These are phyloP conservation scores for Xylariaceae sp. DNA, from an alignment of 2,329 filamentous ascomycete genomes.

Conservation along the genomic window DNA sequence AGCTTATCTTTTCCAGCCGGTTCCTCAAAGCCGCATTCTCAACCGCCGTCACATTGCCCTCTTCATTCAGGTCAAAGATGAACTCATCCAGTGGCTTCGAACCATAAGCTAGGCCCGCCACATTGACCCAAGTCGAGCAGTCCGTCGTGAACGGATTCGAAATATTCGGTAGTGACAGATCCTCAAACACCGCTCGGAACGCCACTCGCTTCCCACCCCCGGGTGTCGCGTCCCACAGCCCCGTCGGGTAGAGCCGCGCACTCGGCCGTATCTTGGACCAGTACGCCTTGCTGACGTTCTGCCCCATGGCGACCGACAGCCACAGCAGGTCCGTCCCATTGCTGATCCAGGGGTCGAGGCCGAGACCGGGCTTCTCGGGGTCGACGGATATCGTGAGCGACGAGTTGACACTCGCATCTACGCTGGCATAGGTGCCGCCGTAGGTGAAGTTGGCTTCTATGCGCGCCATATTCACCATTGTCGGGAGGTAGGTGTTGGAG, in stretches of 20 bases:
- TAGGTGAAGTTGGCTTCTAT: conserved; percentile 24
- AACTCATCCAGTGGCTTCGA: conserved; percentile 24
- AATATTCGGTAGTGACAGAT: conserved; percentile 15
- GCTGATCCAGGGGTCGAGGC: conserved; percentile 27
- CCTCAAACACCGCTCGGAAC: conserved; percentile 32
- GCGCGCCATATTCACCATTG: conserved; percentile 22
- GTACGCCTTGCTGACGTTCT: conserved; percentile 14
- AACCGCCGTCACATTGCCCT: conserved; percentile 19
- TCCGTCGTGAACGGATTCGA: conserved; percentile 20
- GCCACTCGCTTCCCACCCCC: conserved; percentile 23
- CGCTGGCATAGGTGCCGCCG: conserved; percentile 20
- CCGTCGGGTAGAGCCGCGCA: conserved; percentile 29
- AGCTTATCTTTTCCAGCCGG: conserved; percentile 18
- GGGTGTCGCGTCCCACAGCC: conserved; percentile 20
- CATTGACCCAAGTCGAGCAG: conserved; percentile 22
- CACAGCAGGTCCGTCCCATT: conserved; percentile 30
- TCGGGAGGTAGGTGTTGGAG: conserved; percentile 26
- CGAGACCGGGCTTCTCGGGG: conserved; percentile 23
- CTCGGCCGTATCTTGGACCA: conserved; percentile 20
- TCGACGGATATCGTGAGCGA: conserved; percentile 26
- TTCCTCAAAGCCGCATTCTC: conserved; percentile 23
- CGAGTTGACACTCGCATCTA: conserved; percentile 20
- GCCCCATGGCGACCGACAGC: conserved; percentile 16
- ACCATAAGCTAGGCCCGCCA: conserved; percentile 21
- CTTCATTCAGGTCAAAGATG: conserved; percentile 23